phyloP scores from a whole-genome alignment of 306 rosid genomes.

The Senna tora region DNA sequence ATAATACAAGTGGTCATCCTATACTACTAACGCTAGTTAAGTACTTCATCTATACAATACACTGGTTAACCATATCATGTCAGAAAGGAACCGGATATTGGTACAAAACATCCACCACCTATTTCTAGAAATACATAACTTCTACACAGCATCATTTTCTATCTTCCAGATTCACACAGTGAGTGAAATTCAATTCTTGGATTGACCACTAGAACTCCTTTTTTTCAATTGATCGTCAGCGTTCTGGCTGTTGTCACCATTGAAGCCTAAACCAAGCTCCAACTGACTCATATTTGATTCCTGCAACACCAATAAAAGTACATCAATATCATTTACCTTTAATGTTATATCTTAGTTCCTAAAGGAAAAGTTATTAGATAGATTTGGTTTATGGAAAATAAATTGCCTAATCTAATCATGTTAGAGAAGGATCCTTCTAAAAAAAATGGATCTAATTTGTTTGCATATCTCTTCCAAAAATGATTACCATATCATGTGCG shows the following conservation, averaged over 20 bases:
- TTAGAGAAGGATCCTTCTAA: not conserved
- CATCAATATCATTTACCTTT: conserved; percentile 16
- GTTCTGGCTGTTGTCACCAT: conserved; percentile 41
- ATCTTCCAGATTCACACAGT: conserved; percentile 4
- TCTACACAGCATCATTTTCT: conserved; percentile 21
- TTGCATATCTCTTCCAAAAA: not conserved
- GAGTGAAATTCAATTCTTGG: conserved; percentile 33
- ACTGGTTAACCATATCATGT: conserved; percentile 20
- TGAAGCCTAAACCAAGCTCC: conserved; percentile 60
- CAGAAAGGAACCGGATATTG: conserved; percentile 3
- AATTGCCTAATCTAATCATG: not conserved
- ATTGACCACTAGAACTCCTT: conserved; percentile 39
- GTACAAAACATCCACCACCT: not conserved
- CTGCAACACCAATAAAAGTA: conserved; percentile 41
- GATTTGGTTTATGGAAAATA: not conserved
- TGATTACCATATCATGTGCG: too few relatives aligned
- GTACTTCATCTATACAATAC: conserved; percentile 31
- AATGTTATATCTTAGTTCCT: conserved; percentile 3
- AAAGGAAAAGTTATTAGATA: not conserved
- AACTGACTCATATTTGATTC: conserved; percentile 42
- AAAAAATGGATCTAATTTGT: not conserved
- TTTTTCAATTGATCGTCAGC: conserved; percentile 37
- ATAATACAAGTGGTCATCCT: conserved; percentile 21
- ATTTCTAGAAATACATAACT: conserved; percentile 9
- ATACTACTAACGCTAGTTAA: conserved; percentile 23